Conservation (phyloP, 257 asterid genomes). For the Jaltomata sinuosa region DNA sequence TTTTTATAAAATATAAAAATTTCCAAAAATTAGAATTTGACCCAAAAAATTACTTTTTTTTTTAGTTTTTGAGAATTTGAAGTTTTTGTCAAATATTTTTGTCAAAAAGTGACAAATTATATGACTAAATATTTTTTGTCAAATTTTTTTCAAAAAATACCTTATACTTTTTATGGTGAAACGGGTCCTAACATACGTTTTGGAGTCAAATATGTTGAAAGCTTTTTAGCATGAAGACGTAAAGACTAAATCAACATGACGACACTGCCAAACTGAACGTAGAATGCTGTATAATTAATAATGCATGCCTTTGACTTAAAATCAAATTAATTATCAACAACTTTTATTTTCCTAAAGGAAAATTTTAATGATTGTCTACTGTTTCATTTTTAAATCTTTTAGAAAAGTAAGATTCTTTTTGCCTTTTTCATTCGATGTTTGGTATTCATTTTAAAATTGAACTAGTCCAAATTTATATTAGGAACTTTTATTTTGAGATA, state of each 20-base stretch:
- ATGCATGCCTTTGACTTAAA: background rate
- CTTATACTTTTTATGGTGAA: too few species aligned
- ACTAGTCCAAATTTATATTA: background rate
- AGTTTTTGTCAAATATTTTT: too few species aligned
- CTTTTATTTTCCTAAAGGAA: background rate
- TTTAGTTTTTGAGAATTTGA: too few species aligned
- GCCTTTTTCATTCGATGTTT: background rate
- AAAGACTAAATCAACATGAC: slow-evolving; percentile 1
- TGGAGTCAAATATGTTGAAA: background rate
- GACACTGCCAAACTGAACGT: slow-evolving; percentile 8
- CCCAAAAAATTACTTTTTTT: too few species aligned
- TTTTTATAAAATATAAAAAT: too few species aligned
- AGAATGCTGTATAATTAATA: background rate
- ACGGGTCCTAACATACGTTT: background rate
- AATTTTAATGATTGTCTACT: slow-evolving; percentile 26
- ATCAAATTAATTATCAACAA: background rate
- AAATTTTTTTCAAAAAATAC: too few species aligned
- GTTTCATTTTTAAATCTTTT: slow-evolving; percentile 1
- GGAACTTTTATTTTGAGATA: background rate
- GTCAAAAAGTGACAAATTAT: too few species aligned
- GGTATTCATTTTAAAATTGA: background rate
- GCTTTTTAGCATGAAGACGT: slow-evolving; percentile 1
- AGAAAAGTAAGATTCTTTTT: background rate
- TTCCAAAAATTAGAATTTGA: too few species aligned
- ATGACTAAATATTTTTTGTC: too few species aligned